Conservation (phyloP, 2,329 filamentous ascomycete species). For the Phaeosphaeriaceae sp. region DNA sequence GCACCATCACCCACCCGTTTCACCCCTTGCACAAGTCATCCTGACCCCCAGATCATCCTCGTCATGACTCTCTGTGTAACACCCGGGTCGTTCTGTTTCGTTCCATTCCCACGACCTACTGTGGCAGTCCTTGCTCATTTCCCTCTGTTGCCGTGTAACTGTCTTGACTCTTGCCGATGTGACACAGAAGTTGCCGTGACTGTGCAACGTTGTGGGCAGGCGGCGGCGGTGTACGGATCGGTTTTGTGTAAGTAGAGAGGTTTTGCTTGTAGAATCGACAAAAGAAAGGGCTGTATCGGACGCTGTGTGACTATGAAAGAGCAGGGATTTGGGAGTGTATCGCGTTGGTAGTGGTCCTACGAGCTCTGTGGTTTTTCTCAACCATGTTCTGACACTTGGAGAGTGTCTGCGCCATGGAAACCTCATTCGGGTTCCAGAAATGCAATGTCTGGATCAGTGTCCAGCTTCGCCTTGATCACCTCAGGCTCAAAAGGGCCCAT, state of each 20-base stretch:
- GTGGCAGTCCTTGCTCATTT: background rate
- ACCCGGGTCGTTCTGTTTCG: background rate
- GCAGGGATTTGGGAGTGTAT: background rate
- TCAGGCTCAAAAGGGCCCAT: background rate
- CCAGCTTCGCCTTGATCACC: background rate
- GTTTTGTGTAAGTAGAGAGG: background rate
- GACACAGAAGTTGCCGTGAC: background rate
- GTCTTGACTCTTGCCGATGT: background rate
- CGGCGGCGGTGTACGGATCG: background rate
- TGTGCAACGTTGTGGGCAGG: background rate
- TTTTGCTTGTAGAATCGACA: background rate
- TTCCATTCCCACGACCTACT: background rate
- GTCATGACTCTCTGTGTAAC: background rate
- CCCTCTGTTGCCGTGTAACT: background rate
- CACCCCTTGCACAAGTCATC: background rate
- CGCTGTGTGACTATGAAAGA: background rate
- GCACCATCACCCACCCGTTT: too few species aligned
- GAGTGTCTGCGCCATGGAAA: too few species aligned
- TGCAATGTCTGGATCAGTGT: background rate
- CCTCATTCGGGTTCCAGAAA: background rate
- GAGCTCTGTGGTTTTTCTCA: too few species aligned
- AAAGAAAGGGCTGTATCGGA: too few species aligned
- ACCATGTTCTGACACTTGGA: background rate
- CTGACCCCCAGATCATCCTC: background rate
- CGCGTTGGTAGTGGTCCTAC: too few species aligned